phyloP scores from a whole-genome alignment of 768 basidiomycete species.

The Cyathus striatus region DNA sequence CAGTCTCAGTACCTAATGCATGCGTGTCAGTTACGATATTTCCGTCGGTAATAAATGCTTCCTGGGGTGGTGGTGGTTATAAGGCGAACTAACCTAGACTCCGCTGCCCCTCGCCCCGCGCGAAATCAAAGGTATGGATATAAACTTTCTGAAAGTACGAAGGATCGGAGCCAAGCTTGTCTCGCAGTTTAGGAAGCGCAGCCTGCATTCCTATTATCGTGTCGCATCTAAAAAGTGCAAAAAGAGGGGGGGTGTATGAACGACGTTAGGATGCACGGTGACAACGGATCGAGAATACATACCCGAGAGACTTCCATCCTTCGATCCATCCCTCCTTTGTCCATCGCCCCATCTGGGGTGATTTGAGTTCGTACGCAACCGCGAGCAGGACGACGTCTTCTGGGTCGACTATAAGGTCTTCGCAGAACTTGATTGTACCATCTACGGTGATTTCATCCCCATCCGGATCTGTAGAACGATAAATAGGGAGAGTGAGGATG shows the following conservation, averaged over 20 bases:
- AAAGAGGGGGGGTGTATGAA: neutral
- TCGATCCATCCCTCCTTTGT: slow-evolving; percentile 67
- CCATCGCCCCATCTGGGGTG: slow-evolving; percentile 71
- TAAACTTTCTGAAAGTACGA: slow-evolving; percentile 77
- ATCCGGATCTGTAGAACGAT: slow-evolving; percentile 39
- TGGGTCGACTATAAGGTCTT: slow-evolving; percentile 63
- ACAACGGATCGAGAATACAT: slow-evolving; percentile 18
- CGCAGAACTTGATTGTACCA: slow-evolving; percentile 75
- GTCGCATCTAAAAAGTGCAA: slow-evolving; percentile 66
- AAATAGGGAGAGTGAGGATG: neutral
- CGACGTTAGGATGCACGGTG: neutral
- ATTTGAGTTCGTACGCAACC: slow-evolving; percentile 77
- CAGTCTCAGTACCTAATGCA: slow-evolving; percentile 63
- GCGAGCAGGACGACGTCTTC: slow-evolving; percentile 82
- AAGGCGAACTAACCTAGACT: slow-evolving; percentile 69
- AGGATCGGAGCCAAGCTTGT: slow-evolving; percentile 57
- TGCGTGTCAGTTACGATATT: neutral
- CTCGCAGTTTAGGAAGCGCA: slow-evolving; percentile 47
- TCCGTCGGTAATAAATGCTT: neutral
- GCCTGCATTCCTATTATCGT: slow-evolving; percentile 55
- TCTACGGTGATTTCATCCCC: slow-evolving; percentile 66
- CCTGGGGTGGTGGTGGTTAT: too few species aligned
- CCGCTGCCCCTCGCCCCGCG: slow-evolving; percentile 68
- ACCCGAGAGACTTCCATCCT: slow-evolving; percentile 77
- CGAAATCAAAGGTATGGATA: slow-evolving; percentile 77